phyloP scores from a whole-genome alignment of 2,329 filamentous ascomycete genomes.

The Mariannaea elegans region DNA sequence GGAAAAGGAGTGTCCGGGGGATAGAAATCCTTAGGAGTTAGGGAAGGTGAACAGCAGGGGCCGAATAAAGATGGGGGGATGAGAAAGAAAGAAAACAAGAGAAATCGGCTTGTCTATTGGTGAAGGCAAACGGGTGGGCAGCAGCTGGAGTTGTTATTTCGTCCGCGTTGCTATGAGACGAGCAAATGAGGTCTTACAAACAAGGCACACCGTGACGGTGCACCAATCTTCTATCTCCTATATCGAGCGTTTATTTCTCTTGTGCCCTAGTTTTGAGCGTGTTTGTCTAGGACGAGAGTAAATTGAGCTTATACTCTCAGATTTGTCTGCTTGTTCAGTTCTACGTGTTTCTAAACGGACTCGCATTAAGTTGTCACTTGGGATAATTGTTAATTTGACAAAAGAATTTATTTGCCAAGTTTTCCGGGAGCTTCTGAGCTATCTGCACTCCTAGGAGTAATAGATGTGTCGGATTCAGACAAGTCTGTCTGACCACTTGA shows the following conservation, averaged over 20 bases:
- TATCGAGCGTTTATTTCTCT: background rate
- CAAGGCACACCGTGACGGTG: background rate
- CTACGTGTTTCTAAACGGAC: too few species aligned
- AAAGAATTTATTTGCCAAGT: too few species aligned
- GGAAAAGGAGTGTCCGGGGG: background rate
- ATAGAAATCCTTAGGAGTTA: background rate
- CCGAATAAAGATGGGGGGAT: too few species aligned
- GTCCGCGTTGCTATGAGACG: background rate
- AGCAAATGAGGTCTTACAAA: background rate
- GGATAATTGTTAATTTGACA: too few species aligned
- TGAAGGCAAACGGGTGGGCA: background rate
- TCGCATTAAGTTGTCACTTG: too few species aligned
- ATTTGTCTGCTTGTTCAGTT: background rate
- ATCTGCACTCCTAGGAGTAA: too few species aligned
- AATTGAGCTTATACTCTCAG: background rate
- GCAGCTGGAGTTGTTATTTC: background rate
- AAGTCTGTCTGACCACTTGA: too few species aligned
- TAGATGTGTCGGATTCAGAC: too few species aligned
- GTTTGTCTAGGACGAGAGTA: background rate
- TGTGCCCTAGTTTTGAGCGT: background rate
- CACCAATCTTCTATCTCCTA: background rate
- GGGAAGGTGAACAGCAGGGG: background rate
- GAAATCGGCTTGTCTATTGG: slow-evolving; percentile 1
- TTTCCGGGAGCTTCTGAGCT: too few species aligned
- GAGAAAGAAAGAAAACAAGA: background rate